These are phyloP conservation scores for Carex scoparia DNA, from an alignment of 176 grass and related monocot species.

Conservation along the genomic window DNA sequence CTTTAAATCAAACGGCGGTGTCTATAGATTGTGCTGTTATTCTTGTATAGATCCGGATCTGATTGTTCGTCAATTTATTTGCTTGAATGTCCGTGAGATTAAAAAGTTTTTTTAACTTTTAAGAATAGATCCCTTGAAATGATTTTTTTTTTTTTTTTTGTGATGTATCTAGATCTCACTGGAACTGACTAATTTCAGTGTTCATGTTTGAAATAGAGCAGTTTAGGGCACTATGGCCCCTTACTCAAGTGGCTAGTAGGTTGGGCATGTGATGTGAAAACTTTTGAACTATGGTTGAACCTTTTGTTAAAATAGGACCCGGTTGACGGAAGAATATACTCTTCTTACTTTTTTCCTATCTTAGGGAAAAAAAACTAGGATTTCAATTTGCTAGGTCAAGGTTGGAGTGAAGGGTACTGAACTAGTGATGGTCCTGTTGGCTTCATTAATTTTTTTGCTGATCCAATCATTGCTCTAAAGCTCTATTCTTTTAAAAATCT, in stretches of 20 bases:
- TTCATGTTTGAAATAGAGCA: background rate
- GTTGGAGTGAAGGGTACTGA: background rate
- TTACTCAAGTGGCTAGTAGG: background rate
- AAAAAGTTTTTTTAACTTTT: background rate
- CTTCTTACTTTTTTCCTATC: background rate
- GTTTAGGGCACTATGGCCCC: background rate
- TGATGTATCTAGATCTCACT: background rate
- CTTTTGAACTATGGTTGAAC: background rate
- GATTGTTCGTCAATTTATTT: background rate
- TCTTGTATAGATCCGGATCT: conserved; percentile 30
- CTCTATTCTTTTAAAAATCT: background rate
- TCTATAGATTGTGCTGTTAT: too few species aligned
- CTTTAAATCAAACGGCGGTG: too few species aligned
- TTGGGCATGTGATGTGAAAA: background rate
- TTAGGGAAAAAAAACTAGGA: background rate
- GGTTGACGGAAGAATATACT: background rate
- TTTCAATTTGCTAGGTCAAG: background rate
- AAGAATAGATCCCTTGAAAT: background rate
- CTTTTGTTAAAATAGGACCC: background rate
- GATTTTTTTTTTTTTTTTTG: background rate
- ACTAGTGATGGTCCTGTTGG: background rate
- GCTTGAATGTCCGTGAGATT: background rate
- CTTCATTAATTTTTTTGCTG: background rate
- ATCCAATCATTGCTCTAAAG: background rate
- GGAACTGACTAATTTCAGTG: background rate